Conservation (phyloP, 352 stramenopile genomes). For the Phytophthora ramorum region DNA sequence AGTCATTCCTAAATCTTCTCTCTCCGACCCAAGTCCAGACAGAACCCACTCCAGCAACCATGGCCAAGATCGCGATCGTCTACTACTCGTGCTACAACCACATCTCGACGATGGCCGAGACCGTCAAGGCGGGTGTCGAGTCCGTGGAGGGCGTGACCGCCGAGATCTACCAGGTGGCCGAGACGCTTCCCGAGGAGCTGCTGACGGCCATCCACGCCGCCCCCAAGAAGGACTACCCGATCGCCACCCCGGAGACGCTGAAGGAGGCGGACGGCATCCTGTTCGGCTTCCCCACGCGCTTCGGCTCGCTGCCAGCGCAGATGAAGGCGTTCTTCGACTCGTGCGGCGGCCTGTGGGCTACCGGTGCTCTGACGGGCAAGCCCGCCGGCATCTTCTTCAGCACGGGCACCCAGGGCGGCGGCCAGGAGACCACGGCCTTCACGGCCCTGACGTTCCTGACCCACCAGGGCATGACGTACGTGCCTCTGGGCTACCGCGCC, state of each 20-base stretch:
- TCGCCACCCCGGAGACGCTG: slow-evolving; percentile 17
- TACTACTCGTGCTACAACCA: slow-evolving; percentile 25
- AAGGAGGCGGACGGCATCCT: slow-evolving; percentile 27
- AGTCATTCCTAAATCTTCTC: slow-evolving; percentile 22
- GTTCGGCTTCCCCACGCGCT: slow-evolving; percentile 25
- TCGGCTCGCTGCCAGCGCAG: slow-evolving; percentile 24
- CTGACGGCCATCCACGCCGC: slow-evolving; percentile 22
- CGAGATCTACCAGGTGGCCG: slow-evolving; percentile 26
- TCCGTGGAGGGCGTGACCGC: slow-evolving; percentile 22
- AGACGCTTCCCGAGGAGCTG: slow-evolving; percentile 21
- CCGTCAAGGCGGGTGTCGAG: slow-evolving; percentile 21
- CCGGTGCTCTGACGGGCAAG: slow-evolving; percentile 12
- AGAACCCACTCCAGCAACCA: slow-evolving; percentile 9
- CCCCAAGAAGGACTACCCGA: slow-evolving; percentile 27
- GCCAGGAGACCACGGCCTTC: slow-evolving; percentile 25
- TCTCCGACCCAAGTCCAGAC: slow-evolving; percentile 15
- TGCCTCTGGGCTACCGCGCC: slow-evolving; percentile 19
- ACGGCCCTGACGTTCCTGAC: slow-evolving; percentile 25
- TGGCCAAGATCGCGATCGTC: slow-evolving; percentile 27
- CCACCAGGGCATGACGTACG: slow-evolving; percentile 21
- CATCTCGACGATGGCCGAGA: slow-evolving; percentile 23
- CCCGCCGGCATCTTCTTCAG: slow-evolving; percentile 24
- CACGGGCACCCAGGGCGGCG: slow-evolving; percentile 18
- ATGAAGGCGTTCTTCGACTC: slow-evolving; percentile 31
- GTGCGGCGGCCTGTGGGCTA: slow-evolving; percentile 20